Evolutionary conservation across 768 basidiomycete species (phyloP), one percentile per base, ranked within the genome.

Genomic region (Strobilomyces echinocephalus): DNA sequence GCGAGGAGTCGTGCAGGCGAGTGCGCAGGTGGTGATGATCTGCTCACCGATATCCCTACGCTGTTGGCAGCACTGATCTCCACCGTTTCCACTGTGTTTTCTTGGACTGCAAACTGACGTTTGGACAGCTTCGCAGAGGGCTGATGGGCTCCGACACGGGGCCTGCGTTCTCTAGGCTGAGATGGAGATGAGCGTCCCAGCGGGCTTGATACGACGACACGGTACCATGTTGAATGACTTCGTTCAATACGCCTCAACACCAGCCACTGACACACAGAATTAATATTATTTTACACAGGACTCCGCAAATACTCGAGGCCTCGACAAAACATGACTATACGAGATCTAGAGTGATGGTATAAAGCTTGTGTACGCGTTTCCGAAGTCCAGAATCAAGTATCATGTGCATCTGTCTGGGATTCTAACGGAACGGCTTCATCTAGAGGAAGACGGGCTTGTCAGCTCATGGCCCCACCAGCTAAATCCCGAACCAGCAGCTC

Each of bases 91-190:
- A 78, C 74, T 8, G 72, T 72, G 60, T 74, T 73, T 26, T 77
- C 77, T 58, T 80, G 77, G 11, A 76, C 72, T 2, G 80, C 78
- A 54, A 80, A 80, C 46, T 72, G 68, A 43, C 79, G 76, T 53
- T 76, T 80, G 36, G 63, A 56, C 10, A 79, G 67, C 58, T 75
- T 79, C 34, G 73, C 81, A 15, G 84, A 80, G 33, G 77, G 72
- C 40, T 75, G 73, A 57, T 87, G 85, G 2, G 62, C 71, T n/a
- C 64, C 64, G 15, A 64, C 65, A 50, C 80, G 79, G 52, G 68
- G 70, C 55, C 76, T 74, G 49, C 69, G 69, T 60, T 69, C 69
- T 47, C 55, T 69, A 30, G 68, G 68, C 68, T 72, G 69, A 61
- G 28, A 51, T 18, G 26, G 36, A 36, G 20, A 40, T 69, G 36